A percentile compares a stretch with the other conserved stretches of the same genome.
These are phyloP conservation scores for Trametes sp. DNA, from an alignment of 1,284 basidiomycete species.

Conservation along the genomic window DNA sequence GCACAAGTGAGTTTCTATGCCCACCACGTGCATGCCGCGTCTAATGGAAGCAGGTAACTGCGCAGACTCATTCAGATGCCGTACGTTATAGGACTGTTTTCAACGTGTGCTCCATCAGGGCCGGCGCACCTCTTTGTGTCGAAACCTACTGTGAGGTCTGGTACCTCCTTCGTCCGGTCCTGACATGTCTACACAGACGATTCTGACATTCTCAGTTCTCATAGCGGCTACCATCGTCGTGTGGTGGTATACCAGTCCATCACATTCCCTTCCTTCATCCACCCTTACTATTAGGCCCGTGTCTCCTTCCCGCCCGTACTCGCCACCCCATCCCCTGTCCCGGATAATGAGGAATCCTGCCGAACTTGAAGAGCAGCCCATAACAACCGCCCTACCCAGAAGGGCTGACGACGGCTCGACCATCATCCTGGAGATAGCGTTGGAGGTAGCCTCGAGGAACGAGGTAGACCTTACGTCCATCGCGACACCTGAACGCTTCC, in stretches of 20 bases:
- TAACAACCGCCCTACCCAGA: background rate
- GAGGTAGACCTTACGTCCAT: background rate
- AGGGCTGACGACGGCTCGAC: background rate
- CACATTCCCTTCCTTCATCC: background rate
- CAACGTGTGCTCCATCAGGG: too few species aligned
- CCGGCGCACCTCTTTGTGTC: background rate
- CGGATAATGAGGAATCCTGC: too few species aligned
- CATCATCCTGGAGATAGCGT: background rate
- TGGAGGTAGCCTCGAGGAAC: background rate
- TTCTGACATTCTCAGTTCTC: too few species aligned
- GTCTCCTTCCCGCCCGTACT: background rate
- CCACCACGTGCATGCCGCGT: background rate
- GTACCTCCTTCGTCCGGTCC: background rate
- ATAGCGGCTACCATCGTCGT: too few species aligned
- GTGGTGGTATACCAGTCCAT: background rate
- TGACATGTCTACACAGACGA: background rate
- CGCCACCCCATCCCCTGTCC: too few species aligned
- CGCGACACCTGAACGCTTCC: constrained; percentile 6
- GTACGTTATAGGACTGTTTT: too few species aligned
- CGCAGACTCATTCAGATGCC: background rate
- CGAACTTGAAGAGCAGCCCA: background rate
- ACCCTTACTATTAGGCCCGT: background rate
- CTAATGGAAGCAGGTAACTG: background rate
- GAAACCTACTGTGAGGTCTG: background rate
- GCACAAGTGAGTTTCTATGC: background rate